Percentiles rank a stretch among this genome's conserved stretches.
Conservation (phyloP, 352 stramenopile genomes). For the Phytopythium ostracodes region DNA sequence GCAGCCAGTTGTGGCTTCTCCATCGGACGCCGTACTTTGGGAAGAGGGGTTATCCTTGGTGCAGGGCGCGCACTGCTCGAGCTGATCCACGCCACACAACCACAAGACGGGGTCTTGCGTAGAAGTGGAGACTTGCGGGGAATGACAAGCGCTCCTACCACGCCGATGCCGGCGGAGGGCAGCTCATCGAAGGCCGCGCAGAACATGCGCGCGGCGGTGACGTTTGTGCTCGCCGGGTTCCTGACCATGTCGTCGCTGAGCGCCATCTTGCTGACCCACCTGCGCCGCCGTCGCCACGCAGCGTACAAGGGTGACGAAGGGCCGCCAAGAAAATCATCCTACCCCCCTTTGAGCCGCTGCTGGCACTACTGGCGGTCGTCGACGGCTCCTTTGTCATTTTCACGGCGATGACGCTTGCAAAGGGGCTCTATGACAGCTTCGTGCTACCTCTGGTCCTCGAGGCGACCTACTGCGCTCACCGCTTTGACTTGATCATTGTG, state of each 20-base stretch:
- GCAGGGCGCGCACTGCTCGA: neutral
- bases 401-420: conserved; percentile 15
- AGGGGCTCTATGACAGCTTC: conserved; percentile 18
- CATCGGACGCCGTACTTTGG: too few species aligned
- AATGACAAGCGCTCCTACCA: conserved; percentile 6
- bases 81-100: neutral
- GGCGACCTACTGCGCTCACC: conserved; percentile 23
- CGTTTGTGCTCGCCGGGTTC: conserved; percentile 19
- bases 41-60: too few species aligned
- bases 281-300: conserved; percentile 15
- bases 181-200: too few species aligned
- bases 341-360: conserved; percentile 37
- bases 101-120: conserved; percentile 5
- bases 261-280: conserved; percentile 23
- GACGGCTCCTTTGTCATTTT: conserved; percentile 26
- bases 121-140: conserved; percentile 7
- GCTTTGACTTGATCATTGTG: conserved; percentile 34
- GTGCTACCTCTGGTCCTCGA: conserved; percentile 15
- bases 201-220: too few species aligned
- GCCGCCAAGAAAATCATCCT: conserved; percentile 38
- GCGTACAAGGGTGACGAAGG: conserved; percentile 19
- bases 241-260: conserved; percentile 38
- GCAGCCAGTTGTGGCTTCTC: too few species aligned
- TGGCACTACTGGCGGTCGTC: conserved; percentile 24
- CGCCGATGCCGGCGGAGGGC: too few species aligned